Base-by-base conservation (phyloP, 1,284 basidiomycete genomes). In the Cystobasidium slooffiae region DNA sequence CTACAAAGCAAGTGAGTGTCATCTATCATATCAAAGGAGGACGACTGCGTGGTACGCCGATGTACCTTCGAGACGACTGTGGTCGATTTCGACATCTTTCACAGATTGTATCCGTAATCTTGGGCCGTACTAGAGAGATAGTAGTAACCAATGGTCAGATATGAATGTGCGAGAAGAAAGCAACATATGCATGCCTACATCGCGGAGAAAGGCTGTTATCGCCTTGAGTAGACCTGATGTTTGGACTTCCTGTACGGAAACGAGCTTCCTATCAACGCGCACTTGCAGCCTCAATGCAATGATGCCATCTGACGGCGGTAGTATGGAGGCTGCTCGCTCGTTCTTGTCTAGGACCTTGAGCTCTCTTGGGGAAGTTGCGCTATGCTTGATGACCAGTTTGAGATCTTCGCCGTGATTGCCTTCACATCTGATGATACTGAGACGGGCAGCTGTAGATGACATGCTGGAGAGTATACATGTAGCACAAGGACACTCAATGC, bases 341-440 rank as follows among this genome's bases (percentile, higher is more conserved):
- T 6, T 7, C 16, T 24, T 9, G 10, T n/a, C 8, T 39, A 39
- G 4, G 20, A 18, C 3, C 6, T 39, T 41, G 56, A 41, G 6
- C 6, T n/a, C 56, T 41, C 12, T 39, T 20, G 56, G 56, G n/a
- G 39, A 18, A 6, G n/a, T 16, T 9, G n/a, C 43, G 39, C 14
- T 41, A 9, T 41, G 56, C 56, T 59, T 59, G 6, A 39, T 41
- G 18, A 39, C 43, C 6, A 59, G 9, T 39, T 59, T 59, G 56
- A 59, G 56, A 22, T 41, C 14, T n/a, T 59, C 56, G 39, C 56
- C 56, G 20, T n/a, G 56, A n/a, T 41, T 59, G 56, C 56, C 56
- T 41, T 59, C 56, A 39, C 56, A 59, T n/a, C 43, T 14, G 37
- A 59, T 59, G 56, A 31, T 59, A 18, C 9, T 59, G 6, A 20